A percentile compares a stretch with the other conserved stretches of the same genome.
These are phyloP conservation scores for Solanum bulbocastanum DNA, from an alignment of 257 asterid genomes.

Conservation along the genomic window DNA sequence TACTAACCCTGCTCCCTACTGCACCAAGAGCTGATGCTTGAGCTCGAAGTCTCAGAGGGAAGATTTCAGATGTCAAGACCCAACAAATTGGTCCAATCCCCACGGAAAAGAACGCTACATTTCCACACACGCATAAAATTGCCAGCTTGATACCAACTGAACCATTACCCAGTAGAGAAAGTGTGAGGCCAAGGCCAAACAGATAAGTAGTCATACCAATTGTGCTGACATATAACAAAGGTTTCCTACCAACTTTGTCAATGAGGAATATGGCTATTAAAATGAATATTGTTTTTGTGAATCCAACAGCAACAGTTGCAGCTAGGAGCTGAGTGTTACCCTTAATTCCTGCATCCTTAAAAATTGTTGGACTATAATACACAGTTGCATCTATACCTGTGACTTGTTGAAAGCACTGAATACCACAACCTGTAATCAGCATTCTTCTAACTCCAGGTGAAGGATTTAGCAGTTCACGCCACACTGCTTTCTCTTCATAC, in stretches of 20 bases:
- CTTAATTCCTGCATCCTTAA: slow-evolving; percentile 40
- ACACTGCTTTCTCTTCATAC: slow-evolving; percentile 27
- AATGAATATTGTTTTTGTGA: slow-evolving; percentile 46
- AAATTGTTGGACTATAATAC: slow-evolving; percentile 50
- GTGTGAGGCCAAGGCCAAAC: slow-evolving; percentile 36
- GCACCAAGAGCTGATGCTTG: slow-evolving; percentile 56
- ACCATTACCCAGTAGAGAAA: slow-evolving; percentile 8
- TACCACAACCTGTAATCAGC: slow-evolving; percentile 60
- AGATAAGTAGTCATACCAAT: slow-evolving; percentile 52
- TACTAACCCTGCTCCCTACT: slow-evolving; percentile 52
- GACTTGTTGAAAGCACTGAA: slow-evolving; percentile 49
- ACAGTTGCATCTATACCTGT: slow-evolving; percentile 68
- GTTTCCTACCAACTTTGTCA: slow-evolving; percentile 54
- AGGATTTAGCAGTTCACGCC: slow-evolving; percentile 47
- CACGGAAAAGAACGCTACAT: slow-evolving; percentile 60
- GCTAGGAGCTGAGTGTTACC: slow-evolving; percentile 35
- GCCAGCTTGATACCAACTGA: slow-evolving; percentile 22
- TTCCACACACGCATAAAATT: slow-evolving; percentile 39
- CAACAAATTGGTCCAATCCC: slow-evolving; percentile 76
- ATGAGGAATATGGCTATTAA: slow-evolving; percentile 41
- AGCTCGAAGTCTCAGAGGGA: slow-evolving; percentile 50
- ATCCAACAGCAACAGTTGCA: slow-evolving; percentile 57
- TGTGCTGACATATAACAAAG: slow-evolving; percentile 46
- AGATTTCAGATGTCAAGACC: slow-evolving; percentile 59
- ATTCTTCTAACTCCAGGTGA: slow-evolving; percentile 41